Conservation (phyloP, 306 rosid genomes). For the Corylus heterophylla region DNA sequence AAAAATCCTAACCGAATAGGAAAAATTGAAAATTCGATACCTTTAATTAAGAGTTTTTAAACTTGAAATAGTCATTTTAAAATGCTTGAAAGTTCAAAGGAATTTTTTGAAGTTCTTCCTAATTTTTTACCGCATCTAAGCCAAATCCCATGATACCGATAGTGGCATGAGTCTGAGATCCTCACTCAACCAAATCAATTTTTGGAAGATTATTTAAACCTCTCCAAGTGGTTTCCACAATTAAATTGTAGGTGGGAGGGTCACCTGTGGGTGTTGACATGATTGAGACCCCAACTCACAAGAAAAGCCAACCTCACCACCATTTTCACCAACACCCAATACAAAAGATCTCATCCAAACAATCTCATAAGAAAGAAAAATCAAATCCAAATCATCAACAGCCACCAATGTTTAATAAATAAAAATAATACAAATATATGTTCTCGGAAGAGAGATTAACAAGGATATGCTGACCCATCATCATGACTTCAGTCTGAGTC, state of each 20-base stretch:
- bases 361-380: constrained; percentile 17
- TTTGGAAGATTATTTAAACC: not conserved
- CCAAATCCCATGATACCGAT: no score
- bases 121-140: no score
- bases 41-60: no score
- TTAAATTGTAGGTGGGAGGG: constrained; percentile 46
- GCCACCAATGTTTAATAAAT: constrained; percentile 18
- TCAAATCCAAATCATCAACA: constrained; percentile 26
- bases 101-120: no score
- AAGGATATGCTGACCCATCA: constrained; percentile 49
- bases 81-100: no score
- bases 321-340: constrained; percentile 36
- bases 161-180: constrained; percentile 7
- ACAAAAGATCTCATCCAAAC: constrained; percentile 20
- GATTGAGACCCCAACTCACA: constrained; percentile 37
- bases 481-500: constrained; percentile 32
- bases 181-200: constrained; percentile 17
- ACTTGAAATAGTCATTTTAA: no score
- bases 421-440: not conserved
- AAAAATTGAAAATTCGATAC: no score
- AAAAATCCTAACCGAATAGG: no score
- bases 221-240: constrained; percentile 30
- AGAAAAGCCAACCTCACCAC: constrained; percentile 32
- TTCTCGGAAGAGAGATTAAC: constrained; percentile 9
- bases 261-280: constrained; percentile 26